Base-by-base conservation (phyloP, 371 early-diverging fungal genomes). In the Syncephalastrum monosporum region DNA sequence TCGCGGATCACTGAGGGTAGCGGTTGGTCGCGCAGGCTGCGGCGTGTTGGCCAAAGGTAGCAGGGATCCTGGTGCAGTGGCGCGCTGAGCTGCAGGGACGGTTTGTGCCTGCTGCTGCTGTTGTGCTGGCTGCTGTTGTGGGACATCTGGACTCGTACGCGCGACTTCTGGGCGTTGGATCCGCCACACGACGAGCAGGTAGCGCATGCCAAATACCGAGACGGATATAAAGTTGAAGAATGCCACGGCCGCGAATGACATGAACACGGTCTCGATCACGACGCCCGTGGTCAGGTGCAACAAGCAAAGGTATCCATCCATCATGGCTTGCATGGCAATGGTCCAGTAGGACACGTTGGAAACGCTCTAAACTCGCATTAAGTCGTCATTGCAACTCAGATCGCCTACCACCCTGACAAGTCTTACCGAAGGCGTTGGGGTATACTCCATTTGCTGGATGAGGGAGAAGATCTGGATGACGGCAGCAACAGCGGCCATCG, bases 321-420 rank as follows among this genome's bases (percentile, higher is more conserved):
- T 78, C 19, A 86, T 71, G 12, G 84, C 81, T 61, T 87, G 85
- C 68, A 89, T 79, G 21, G 84, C 81, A 55, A 91, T 82, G 1
- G 85, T 83, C 75, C 84, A 83, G 57, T 84, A 82, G 3, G 92
- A 89, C n/a, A 91, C 83, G 64, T 90, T 89, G 15, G 90, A 79
- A 15, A 88, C 82, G 55, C 84, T 84, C 65, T 73, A 59, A 42
- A 8, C n/a, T 16, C 24, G 41, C 15, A 15, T 3, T n/a, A 4
- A 33, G 38, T 33, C 38, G 38, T 33, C 38, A 33, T 33, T 12
- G 38, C 3, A 21, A n/a, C 13, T 29, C 13, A 44, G 13, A 15
- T 21, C 21, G 0, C 21, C 21, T 21, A 21, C 21, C 21, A 10
- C 13, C 24, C 38, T 45, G 27, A 27, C 27, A 42, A 6, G 29